Evolutionary conservation across 2,329 filamentous ascomycete species (phyloP).

Genomic region (Alternaria incomplexa): DNA sequence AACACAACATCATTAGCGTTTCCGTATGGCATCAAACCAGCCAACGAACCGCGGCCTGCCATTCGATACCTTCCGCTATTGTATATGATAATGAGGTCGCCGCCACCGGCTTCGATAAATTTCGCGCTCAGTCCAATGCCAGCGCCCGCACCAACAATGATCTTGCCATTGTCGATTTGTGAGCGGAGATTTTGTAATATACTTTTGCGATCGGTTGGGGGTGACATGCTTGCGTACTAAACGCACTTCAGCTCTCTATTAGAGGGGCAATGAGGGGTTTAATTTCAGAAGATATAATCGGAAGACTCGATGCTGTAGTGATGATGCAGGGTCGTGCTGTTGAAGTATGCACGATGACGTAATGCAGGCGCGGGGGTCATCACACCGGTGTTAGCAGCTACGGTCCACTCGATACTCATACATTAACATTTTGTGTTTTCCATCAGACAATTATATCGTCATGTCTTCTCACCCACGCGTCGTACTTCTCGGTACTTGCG

Average conservation of each 20-base stretch:
- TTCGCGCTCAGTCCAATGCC: conserved; percentile 75
- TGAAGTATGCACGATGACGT: conserved; percentile 15
- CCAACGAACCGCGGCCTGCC: conserved; percentile 72
- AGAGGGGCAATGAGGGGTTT: no score
- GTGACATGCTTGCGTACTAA: conserved; percentile 55
- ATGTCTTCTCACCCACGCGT: conserved; percentile 45
- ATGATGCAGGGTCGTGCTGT: neutral
- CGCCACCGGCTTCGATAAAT: conserved; percentile 70
- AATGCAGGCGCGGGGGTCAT: conserved; percentile 5
- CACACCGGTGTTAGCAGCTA: neutral
- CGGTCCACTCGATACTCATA: neutral
- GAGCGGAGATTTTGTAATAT: conserved; percentile 61
- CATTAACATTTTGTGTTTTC: neutral
- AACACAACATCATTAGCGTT: conserved; percentile 74
- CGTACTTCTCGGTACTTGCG: conserved; percentile 66
- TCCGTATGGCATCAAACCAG: conserved; percentile 73
- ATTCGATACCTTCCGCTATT: conserved; percentile 76
- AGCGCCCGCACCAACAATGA: conserved; percentile 72
- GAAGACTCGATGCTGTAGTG: neutral
- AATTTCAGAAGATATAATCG: neutral
- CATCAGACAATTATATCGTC: no score
- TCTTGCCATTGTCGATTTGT: conserved; percentile 61
- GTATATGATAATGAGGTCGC: conserved; percentile 74
- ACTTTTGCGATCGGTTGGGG: conserved; percentile 62
- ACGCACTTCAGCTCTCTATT: neutral